These are phyloP conservation scores for Leucogyrophana mollusca DNA, from an alignment of 768 basidiomycete genomes.

Conservation along the genomic window DNA sequence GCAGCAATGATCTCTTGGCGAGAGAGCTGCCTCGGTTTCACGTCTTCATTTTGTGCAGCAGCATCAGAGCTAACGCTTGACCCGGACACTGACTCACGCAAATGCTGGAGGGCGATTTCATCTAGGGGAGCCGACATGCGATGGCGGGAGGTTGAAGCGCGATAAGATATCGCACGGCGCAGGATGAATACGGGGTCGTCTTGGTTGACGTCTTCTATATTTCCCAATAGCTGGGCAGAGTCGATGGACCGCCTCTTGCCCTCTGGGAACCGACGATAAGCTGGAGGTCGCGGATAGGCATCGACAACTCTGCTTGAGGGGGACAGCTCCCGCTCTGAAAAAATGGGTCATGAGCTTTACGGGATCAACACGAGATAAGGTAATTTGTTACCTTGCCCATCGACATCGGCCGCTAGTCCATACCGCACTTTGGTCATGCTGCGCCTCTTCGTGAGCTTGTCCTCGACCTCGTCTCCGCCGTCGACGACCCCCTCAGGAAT, in stretches of 20 bases:
- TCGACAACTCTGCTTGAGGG: constrained; percentile 86
- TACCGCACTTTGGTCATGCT: constrained; percentile 82
- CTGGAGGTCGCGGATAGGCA: constrained; percentile 73
- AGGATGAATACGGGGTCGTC: constrained; percentile 91
- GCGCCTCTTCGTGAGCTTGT: constrained; percentile 79
- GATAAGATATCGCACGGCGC: constrained; percentile 76
- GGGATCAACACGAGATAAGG: background rate
- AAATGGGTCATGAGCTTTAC: constrained; percentile 3
- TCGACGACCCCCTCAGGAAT: constrained; percentile 97
- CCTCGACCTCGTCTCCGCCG: constrained; percentile 97
- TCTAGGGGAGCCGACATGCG: constrained; percentile 77
- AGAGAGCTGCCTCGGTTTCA: constrained; percentile 46
- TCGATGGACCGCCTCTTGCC: constrained; percentile 88
- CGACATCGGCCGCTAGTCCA: constrained; percentile 57
- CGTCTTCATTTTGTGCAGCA: constrained; percentile 27
- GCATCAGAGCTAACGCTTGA: constrained; percentile 59
- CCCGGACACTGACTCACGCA: constrained; percentile 59
- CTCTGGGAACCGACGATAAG: constrained; percentile 58
- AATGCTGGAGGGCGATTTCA: constrained; percentile 74
- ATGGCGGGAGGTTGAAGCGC: constrained; percentile 66
- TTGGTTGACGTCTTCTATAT: constrained; percentile 67
- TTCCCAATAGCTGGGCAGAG: constrained; percentile 68
- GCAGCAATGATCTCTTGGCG: constrained; percentile 92
- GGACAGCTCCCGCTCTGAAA: constrained; percentile 70
- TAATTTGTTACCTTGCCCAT: constrained; percentile 60